Evolutionary conservation across 2,329 filamentous ascomycete genomes (phyloP), one percentile per base, ranked within the genome.

Genomic region (Lachnellula arida): DNA sequence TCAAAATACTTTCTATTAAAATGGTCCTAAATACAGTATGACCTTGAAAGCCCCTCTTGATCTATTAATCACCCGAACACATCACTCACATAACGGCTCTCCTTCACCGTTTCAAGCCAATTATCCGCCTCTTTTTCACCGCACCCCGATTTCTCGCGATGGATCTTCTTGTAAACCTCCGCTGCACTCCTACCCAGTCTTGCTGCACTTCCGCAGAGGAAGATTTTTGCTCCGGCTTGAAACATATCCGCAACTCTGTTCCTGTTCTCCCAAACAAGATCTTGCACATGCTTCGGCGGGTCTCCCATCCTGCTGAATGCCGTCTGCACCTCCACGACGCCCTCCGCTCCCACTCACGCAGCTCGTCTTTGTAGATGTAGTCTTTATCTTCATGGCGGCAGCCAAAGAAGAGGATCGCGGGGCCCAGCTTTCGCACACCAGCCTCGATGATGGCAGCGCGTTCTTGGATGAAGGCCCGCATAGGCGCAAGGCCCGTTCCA

Each of bases 371-470:
- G 62, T 80, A 80, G 0, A 80, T 58, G 4, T 70, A 63, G 54
- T 81, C 78, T 28, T 67, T 69, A 2, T 71, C 68, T 7, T 72
- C 70, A 11, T 68, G 60, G 19, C 73, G 73, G 63, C 77, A 79
- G 23, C 78, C 78, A 51, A 77, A 70, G 67, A 80, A 80, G 5
- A 81, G 69, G 4, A 80, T 57, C 0, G 77, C 56, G 23, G 50
- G 43, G 12, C 56, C 58, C 11, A 60, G n/a, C 28, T 56, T 59
- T 8, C 37, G 23, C 19, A 42, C 49, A 9, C 56, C 50, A 15
- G 53, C 56, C 5, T 46, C 39, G 2, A 35, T 39, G n/a, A 56
- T 51, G 12, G 44, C 44, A 4, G 70, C 73, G 1, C 76, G 74
- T 40, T 78, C 74, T 68, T 76, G 72, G 7, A 77, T 59, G 58